Evolutionary conservation across 306 rosid species (phyloP).

Genomic region (Neltuma alba): DNA sequence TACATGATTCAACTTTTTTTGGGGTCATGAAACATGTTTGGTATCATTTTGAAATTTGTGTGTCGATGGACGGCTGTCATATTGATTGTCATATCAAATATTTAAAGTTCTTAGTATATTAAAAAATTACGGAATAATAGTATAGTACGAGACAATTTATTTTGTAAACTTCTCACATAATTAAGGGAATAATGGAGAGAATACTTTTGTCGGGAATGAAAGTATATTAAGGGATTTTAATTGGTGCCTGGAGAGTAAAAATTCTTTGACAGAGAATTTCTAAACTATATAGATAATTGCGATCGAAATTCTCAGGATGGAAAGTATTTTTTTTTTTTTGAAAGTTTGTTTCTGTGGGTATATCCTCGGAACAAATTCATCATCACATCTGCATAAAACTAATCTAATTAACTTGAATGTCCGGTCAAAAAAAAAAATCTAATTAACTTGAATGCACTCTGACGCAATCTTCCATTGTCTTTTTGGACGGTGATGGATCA

Average conservation of each 20-base stretch:
- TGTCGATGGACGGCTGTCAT: background rate
- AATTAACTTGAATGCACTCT: constrained; percentile 28
- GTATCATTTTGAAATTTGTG: background rate
- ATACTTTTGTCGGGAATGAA: background rate
- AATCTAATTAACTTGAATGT: constrained; percentile 12
- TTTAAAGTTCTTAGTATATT: background rate
- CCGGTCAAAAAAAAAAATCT: no score
- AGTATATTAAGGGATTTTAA: background rate
- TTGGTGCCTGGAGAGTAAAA: background rate
- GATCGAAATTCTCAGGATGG: background rate
- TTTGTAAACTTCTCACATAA: background rate
- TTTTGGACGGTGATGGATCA: constrained; percentile 16
- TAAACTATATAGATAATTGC: background rate
- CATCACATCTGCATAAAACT: background rate
- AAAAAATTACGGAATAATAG: background rate
- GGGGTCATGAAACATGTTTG: background rate
- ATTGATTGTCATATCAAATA: background rate
- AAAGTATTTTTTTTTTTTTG: background rate
- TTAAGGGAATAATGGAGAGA: background rate
- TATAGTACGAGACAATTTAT: background rate
- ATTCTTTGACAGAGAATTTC: background rate
- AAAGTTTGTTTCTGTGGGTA: constrained; percentile 1
- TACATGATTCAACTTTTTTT: background rate
- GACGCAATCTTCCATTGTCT: constrained; percentile 22
- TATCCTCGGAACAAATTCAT: constrained; percentile 17